phyloP scores from a whole-genome alignment of 2,329 filamentous ascomycete genomes.

The Chaetomium olivaceum region DNA sequence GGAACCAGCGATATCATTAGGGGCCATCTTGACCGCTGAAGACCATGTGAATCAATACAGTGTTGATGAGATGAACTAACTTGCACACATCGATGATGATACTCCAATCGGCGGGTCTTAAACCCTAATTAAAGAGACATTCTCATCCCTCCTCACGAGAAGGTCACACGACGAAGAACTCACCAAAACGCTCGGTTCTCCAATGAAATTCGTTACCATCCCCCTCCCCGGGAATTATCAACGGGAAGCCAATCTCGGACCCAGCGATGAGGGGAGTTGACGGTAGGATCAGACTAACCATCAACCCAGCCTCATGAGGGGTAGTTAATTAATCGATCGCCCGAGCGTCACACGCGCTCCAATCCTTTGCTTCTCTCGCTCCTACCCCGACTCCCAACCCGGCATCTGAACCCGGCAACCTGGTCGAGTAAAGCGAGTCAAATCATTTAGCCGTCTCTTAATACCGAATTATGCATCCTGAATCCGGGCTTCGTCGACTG shows the following conservation, averaged over 20 bases:
- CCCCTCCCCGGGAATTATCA: background rate
- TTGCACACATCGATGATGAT: background rate
- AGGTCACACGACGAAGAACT: background rate
- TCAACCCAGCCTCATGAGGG: background rate
- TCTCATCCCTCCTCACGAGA: background rate
- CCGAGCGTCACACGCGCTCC: background rate
- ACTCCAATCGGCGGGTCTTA: background rate
- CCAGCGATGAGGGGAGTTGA: background rate
- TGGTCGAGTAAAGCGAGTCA: background rate
- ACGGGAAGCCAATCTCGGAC: background rate
- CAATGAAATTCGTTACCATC: background rate
- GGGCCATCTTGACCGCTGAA: background rate
- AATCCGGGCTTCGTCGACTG: background rate
- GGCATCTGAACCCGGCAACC: conserved; percentile 9
- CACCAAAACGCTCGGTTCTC: background rate
- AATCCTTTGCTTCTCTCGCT: background rate
- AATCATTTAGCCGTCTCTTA: conserved; percentile 1
- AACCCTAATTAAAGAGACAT: background rate
- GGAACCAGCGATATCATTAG: background rate
- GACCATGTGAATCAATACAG: background rate
- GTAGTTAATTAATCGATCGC: background rate
- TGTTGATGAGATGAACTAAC: background rate
- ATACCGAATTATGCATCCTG: background rate
- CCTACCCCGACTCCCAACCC: background rate
- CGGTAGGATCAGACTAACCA: too few relatives aligned